Evolutionary conservation across 73 alveolate species (phyloP), one percentile per base, ranked within the genome.

Genomic region (Tetrahymena elliotti): DNA sequence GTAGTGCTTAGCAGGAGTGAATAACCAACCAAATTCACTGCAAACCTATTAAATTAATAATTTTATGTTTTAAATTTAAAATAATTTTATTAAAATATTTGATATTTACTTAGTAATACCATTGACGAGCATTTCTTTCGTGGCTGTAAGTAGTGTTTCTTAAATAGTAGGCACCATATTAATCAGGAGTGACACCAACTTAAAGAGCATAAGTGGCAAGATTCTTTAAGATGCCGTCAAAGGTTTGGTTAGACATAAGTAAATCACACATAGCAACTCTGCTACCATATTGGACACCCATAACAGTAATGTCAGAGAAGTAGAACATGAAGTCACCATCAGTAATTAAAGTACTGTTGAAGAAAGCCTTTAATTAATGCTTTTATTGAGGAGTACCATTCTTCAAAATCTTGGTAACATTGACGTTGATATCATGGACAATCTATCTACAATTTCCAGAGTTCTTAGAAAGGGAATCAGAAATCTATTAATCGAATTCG

Each of bases 1-100:
- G 33, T 94, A 68, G 33, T 82, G 84, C 68, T 40, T 94, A 35
- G 18, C 97, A 97, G 35, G 98, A 96, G 97, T 96, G 93, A 96
- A 94, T 94, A 96, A 95, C 82, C 94, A 97, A n/a, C 97, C 98
- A 11, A 97, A 53, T 93, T 97, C 97, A 54, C 98, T 92, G 96
- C 98, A 97, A 92, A 95, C 96, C 94, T 94, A 54, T 52, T 84
- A 84, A 27, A 34, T 94, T 68, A 6, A 1, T 22, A 68, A 68
- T 2, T 53, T n/a, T n/a, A n/a, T n/a, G 35, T 4, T 53, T 7
- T 4, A n/a, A 68, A 22, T 27, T 27, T 18, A 68, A 3, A 68
- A 22, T 68, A n/a, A 68, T 53, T n/a, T n/a, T n/a, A 53, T 53
- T 4, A 68, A 27, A 31, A 68, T 68, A 11, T 22, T 68, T 27